These are phyloP conservation scores for Pyrenopolyporus hunteri DNA, from an alignment of 495 filamentous ascomycete genomes.

Conservation along the genomic window DNA sequence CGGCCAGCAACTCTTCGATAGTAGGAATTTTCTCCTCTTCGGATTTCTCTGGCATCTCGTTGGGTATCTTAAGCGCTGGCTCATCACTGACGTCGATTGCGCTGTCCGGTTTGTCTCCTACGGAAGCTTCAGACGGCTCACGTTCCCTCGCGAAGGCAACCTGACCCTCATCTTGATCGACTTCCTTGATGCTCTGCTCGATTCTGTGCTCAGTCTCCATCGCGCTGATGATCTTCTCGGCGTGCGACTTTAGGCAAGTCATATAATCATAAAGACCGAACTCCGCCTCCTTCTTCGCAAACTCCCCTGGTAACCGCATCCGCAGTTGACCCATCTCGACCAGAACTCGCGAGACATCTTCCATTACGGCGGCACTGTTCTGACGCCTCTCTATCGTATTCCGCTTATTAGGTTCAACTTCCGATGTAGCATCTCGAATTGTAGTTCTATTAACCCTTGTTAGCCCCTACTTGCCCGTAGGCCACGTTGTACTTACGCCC, in stretches of 20 bases:
- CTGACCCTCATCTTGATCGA: slow-evolving; percentile 11
- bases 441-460: slow-evolving; percentile 31
- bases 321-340: slow-evolving; percentile 40
- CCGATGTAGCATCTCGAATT: slow-evolving; percentile 35
- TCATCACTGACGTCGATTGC: slow-evolving; percentile 50
- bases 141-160: slow-evolving; percentile 38
- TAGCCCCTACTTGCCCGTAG: slow-evolving; percentile 13
- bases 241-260: slow-evolving; percentile 40
- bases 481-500: slow-evolving; percentile 41
- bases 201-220: slow-evolving; percentile 35
- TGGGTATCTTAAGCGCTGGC: slow-evolving; percentile 19
- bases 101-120: slow-evolving; percentile 50
- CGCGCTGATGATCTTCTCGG: slow-evolving; percentile 30
- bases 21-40: slow-evolving; percentile 28
- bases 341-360: slow-evolving; percentile 39
- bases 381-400: slow-evolving; percentile 36
- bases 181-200: slow-evolving; percentile 25
- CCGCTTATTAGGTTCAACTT: slow-evolving; percentile 24
- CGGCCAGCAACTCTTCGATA: slow-evolving; percentile 48
- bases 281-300: slow-evolving; percentile 43
- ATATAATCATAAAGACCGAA: slow-evolving; percentile 47
- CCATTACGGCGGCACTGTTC: slow-evolving; percentile 34
- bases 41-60: background rate
- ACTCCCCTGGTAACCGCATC: slow-evolving; percentile 39
- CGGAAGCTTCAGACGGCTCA: slow-evolving; percentile 38